Evolutionary conservation across 768 basidiomycete genomes (phyloP), one percentile per base, ranked within the genome.

Genomic region (Boletus rubropictus): DNA sequence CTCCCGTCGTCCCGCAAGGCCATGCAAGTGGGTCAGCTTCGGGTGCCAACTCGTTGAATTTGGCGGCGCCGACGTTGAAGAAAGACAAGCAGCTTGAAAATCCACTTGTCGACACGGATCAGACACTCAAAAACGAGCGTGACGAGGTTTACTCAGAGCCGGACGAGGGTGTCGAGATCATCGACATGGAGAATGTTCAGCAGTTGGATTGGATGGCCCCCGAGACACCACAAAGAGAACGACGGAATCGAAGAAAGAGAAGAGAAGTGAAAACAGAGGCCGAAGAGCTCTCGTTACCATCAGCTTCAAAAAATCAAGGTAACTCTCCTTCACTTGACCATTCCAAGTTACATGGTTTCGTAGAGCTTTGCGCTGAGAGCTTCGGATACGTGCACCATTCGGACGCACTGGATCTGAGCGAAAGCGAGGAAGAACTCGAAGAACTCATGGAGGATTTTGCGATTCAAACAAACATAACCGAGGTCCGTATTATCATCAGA

Each of bases 121-220:
- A 57, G 53, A 41, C 53, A 51, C 56, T 20, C 62, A 75, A 62
- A 45, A 39, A 11, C 2, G 70, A 70, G 39, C 73, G 77, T 15
- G 80, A 85, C 15, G 80, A 89, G 49, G 73, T 74, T 17, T 90
- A 91, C 65, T 92, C 89, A 15, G 89, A 92, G 50, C 86, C 87
- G 11, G 89, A 91, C 56, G 86, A 89, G 45, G 89, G 86, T 10
- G 84, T 90, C 21, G 86, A 90, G 67, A 89, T 91, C 43, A 72
- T 92, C 33, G 89, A 92, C 58, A 85, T 92, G 79, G 81, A 83
- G 25, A 75, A 83, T 48, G 80, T 92, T 25, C 69, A 76, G 42
- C 71, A 81, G 51, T 79, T 92, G 80, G 89, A 92, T 63, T 89
- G 83, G 81, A 89, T 89, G 83, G 89, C 89, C 7, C 89, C 89